A percentile compares a stretch with the other conserved stretches of the same genome.
phyloP scores from a whole-genome alignment of 495 filamentous ascomycete genomes.

The Sphaerosporella brunnea region DNA sequence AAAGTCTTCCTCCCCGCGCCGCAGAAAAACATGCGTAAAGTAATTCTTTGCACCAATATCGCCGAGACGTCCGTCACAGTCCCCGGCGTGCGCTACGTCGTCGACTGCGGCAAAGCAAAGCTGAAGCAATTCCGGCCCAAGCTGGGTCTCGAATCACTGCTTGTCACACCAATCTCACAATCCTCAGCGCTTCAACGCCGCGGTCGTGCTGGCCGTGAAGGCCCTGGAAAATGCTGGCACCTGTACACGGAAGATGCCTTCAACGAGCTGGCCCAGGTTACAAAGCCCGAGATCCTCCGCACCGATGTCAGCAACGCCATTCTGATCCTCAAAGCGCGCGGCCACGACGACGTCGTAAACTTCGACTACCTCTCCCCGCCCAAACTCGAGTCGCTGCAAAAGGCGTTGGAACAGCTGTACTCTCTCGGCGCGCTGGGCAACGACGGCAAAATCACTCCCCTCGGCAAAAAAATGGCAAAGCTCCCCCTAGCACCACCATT shows the following conservation, averaged over 20 bases:
- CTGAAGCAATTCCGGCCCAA: slow-evolving; percentile 76
- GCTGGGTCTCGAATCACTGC: slow-evolving; percentile 74
- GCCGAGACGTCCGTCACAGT: slow-evolving; percentile 97
- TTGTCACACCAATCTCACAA: slow-evolving; percentile 80
- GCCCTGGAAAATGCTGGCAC: slow-evolving; percentile 71
- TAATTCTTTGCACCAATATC: slow-evolving; percentile 91
- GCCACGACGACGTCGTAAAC: slow-evolving; percentile 58
- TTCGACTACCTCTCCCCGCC: slow-evolving; percentile 82
- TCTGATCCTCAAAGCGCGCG: slow-evolving; percentile 87
- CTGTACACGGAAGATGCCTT: slow-evolving; percentile 78
- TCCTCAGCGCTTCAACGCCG: slow-evolving; percentile 83
- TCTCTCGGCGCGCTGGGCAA: slow-evolving; percentile 60
- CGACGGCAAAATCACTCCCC: slow-evolving; percentile 50
- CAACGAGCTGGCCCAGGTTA: slow-evolving; percentile 46
- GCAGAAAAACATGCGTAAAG: slow-evolving; percentile 54
- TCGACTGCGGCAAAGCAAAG: slow-evolving; percentile 89
- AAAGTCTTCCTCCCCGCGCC: slow-evolving; percentile 65
- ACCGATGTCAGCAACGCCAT: slow-evolving; percentile 71
- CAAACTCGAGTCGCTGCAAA: slow-evolving; percentile 56
- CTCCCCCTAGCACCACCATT: slow-evolving; percentile 70
- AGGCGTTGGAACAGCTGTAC: slow-evolving; percentile 64
- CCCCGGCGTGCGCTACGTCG: slow-evolving; percentile 72
- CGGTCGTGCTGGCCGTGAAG: slow-evolving; percentile 87
- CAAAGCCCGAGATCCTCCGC: slow-evolving; percentile 75
- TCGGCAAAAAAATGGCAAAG: slow-evolving; percentile 58